These are phyloP conservation scores for Neurospora hispaniola DNA, from an alignment of 495 filamentous ascomycete species.

Conservation along the genomic window DNA sequence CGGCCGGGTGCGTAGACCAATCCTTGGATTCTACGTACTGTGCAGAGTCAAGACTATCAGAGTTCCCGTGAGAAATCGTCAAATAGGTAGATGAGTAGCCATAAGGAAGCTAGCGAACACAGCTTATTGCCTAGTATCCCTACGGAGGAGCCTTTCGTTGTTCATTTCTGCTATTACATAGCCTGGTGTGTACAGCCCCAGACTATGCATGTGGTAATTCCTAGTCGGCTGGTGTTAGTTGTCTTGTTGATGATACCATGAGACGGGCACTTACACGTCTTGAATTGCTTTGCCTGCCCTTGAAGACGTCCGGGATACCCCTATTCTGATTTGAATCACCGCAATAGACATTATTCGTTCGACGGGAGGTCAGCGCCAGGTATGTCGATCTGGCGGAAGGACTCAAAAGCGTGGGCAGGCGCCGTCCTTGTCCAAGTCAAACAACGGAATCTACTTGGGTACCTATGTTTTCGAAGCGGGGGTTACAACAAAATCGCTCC, in stretches of 20 bases:
- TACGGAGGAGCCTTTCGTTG: background rate
- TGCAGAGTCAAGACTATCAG: background rate
- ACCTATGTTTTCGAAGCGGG: background rate
- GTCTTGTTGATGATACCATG: background rate
- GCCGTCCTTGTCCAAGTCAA: background rate
- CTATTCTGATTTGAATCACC: no score
- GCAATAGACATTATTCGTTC: no score
- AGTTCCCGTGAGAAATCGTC: background rate
- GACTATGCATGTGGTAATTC: background rate
- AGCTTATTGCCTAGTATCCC: background rate
- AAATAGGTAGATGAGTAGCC: background rate
- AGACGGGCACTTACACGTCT: background rate
- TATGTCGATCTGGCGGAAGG: no score
- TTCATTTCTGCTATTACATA: background rate
- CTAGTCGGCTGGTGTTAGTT: background rate
- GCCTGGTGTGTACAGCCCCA: background rate
- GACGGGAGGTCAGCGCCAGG: no score
- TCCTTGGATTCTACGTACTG: no score
- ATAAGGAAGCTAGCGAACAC: background rate
- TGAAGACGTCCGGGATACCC: background rate
- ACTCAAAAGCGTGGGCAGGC: background rate
- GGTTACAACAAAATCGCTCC: background rate
- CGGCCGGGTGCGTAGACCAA: background rate
- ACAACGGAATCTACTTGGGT: background rate
- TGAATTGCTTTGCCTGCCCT: background rate